Conservation (phyloP, 2,329 filamentous ascomycete species). For the Blastomyces parvus region DNA sequence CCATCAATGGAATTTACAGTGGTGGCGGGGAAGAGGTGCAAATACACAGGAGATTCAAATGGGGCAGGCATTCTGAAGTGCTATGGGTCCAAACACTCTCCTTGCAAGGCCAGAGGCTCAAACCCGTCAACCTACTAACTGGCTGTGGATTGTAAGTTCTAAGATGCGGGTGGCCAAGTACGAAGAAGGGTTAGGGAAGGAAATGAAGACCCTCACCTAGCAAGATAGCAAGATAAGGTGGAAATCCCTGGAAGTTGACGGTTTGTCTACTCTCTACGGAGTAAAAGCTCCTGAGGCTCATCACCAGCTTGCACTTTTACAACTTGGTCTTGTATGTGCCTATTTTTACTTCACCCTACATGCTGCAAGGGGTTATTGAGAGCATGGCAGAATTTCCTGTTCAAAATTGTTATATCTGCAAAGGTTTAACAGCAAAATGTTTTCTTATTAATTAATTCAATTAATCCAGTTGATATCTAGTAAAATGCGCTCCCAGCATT, state of each 20-base stretch:
- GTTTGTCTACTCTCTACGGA: too few species aligned
- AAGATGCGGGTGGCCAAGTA: not conserved
- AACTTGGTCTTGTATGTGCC: not conserved
- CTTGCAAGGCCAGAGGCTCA: not conserved
- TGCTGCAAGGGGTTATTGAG: not conserved
- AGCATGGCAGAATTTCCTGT: not conserved
- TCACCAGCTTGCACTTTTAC: too few species aligned
- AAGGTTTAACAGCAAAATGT: not conserved
- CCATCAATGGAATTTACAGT: not conserved
- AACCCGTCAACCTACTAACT: not conserved
- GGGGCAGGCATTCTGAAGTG: not conserved
- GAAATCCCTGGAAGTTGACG: too few species aligned
- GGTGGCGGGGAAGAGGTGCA: not conserved
- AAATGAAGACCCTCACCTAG: too few species aligned
- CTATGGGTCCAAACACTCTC: not conserved
- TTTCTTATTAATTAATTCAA: not conserved
- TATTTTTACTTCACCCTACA: not conserved
- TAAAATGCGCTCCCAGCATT: not conserved
- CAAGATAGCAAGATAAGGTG: too few species aligned
- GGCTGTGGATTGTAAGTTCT: conserved; percentile 1
- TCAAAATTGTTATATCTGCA: not conserved
- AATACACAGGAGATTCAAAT: not conserved
- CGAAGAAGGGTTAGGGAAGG: not conserved
- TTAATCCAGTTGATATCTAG: not conserved
- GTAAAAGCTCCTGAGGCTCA: not conserved